Percentiles rank a stretch among this genome's conserved stretches.
Conservation (phyloP, 2,329 filamentous ascomycete genomes). For the Colletotrichum noveboracense region DNA sequence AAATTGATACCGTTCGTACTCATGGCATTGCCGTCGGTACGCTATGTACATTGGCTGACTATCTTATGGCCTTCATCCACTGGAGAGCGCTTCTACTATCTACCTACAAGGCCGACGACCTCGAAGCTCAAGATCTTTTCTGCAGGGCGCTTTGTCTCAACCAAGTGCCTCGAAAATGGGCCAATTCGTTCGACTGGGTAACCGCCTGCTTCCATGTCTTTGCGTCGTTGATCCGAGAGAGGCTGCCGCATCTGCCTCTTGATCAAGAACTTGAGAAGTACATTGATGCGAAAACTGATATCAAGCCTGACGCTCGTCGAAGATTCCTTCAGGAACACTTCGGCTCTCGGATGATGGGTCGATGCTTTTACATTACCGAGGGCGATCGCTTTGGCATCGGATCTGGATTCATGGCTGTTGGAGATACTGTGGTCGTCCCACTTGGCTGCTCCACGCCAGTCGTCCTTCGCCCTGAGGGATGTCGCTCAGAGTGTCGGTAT, state of each 20-base stretch:
- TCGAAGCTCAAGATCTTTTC: conserved; percentile 28
- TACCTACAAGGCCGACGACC: background rate
- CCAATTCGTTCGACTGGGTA: conserved; percentile 23
- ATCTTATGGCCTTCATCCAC: conserved; percentile 40
- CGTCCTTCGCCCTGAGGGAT: conserved; percentile 30
- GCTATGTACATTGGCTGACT: conserved; percentile 30
- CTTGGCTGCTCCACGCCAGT: conserved; percentile 39
- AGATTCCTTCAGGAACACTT: conserved; percentile 24
- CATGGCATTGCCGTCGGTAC: conserved; percentile 33
- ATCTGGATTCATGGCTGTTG: conserved; percentile 31
- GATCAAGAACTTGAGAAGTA: conserved; percentile 18
- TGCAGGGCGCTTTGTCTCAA: conserved; percentile 33
- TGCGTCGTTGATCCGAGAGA: conserved; percentile 20
- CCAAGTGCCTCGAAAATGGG: conserved; percentile 22
- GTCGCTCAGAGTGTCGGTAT: conserved; percentile 29
- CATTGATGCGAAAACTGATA: background rate
- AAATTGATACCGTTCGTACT: conserved; percentile 27
- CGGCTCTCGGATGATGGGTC: conserved; percentile 24
- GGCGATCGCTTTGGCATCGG: conserved; percentile 34
- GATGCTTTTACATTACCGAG: conserved; percentile 28
- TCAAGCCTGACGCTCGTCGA: background rate
- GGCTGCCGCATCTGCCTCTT: conserved; percentile 23
- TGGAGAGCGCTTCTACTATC: conserved; percentile 34
- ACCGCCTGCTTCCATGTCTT: conserved; percentile 26
- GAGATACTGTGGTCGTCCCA: conserved; percentile 37